Evolutionary conservation across 2,329 filamentous ascomycete species (phyloP), one percentile per base, ranked within the genome.

Genomic region (Metarhizium anisopliae): DNA sequence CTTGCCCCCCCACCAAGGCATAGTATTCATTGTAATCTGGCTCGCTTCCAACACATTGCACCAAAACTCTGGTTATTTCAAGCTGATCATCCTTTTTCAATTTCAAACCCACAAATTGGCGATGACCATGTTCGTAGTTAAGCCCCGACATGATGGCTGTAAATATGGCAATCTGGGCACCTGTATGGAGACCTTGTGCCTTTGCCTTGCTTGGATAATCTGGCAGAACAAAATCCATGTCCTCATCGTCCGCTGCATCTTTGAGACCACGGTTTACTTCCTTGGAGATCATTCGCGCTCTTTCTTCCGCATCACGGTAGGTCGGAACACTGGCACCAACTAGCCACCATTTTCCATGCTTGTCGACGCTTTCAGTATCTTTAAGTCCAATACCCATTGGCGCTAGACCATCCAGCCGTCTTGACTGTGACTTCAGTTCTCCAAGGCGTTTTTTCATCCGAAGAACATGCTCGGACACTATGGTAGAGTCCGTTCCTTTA

Each of bases 321-420:
- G 58, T 81, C 4, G 79, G 75, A 83, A 93, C 96, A 70, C 91
- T 96, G n/a, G 94, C 93, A 53, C 94, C 94, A 5, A 97, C 89
- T 20, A 97, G 82, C 94, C 94, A 99, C 94, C 94, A 99, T 74
- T 96, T 96, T 1, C 94, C 94, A 67, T 86, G 89, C 67, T 88
- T 93, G 45, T 93, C 88, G 0, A 87, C 86, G 59, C 92, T 83
- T 59, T 84, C 84, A 53, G 99, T 89, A 65, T 99, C 94, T 42
- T 81, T 78, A 4, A 96, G 78, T 11, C 88, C 85, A 56, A 96
- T 85, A 8, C 90, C 84, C 58, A 99, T 78, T 4, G 94, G 90
- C 58, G 95, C 89, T 3, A 83, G 86, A 7, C 86, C 85, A 60
- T 90, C 90, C 57, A 88, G 75, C 81, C 64, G 76, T 69, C 63